These are phyloP conservation scores for Lojkania enalia DNA, from an alignment of 2,329 filamentous ascomycete genomes.

Conservation along the genomic window DNA sequence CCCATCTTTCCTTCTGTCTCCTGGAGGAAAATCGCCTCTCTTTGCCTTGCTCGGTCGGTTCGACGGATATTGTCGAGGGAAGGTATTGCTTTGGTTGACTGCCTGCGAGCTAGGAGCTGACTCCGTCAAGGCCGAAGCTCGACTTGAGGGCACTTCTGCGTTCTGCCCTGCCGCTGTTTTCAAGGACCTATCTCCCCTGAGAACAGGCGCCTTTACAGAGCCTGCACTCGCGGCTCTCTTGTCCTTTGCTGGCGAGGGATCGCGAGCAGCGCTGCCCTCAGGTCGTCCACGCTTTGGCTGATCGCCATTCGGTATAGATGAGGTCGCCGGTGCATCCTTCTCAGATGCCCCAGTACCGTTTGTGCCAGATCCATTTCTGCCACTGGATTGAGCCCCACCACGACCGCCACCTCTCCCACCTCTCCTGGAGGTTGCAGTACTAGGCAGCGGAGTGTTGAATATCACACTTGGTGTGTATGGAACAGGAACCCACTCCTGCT, in stretches of 20 bases:
- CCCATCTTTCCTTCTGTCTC: conserved; percentile 39
- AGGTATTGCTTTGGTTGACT: conserved; percentile 28
- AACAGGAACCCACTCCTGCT: conserved; percentile 84
- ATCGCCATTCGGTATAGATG: conserved; percentile 33
- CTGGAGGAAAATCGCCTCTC: conserved; percentile 33
- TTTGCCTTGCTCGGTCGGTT: conserved; percentile 34
- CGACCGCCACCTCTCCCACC: conserved; percentile 57
- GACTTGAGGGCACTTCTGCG: conserved; percentile 27
- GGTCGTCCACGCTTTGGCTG: conserved; percentile 37
- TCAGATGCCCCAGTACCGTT: conserved; percentile 45
- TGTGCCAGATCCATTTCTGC: conserved; percentile 48
- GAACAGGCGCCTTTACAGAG: conserved; percentile 26
- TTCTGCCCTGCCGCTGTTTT: conserved; percentile 27
- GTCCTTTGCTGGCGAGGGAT: conserved; percentile 34
- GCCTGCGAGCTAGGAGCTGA: conserved; percentile 14
- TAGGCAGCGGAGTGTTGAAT: conserved; percentile 82
- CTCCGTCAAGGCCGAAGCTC: conserved; percentile 22
- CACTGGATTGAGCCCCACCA: conserved; percentile 59
- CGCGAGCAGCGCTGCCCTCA: conserved; percentile 29
- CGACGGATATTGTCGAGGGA: conserved; percentile 36
- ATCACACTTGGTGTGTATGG: conserved; percentile 81
- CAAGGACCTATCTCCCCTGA: conserved; percentile 28
- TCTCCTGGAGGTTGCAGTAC: conserved; percentile 41
- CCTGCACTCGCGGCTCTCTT: conserved; percentile 42
- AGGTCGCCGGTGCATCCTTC: conserved; percentile 35